phyloP scores from a whole-genome alignment of 768 basidiomycete genomes.

The Calocybe gangraenosa region DNA sequence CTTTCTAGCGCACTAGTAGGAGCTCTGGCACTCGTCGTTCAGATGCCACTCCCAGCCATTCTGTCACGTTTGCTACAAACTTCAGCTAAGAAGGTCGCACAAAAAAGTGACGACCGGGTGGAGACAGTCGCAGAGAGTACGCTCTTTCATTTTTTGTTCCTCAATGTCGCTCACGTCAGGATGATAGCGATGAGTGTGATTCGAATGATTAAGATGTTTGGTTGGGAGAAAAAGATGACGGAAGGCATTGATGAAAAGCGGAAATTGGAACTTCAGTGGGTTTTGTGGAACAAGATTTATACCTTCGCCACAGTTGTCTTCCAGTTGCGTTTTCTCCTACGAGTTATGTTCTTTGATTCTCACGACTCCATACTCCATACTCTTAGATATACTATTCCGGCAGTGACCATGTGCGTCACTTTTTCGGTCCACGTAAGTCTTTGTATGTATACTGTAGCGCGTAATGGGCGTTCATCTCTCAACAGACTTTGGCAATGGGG shows the following conservation, averaged over 20 bases:
- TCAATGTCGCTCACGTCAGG: background rate
- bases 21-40: conserved; percentile 40
- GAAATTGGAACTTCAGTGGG: conserved; percentile 51
- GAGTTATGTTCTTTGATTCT: background rate
- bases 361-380: background rate
- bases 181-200: conserved; percentile 45
- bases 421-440: conserved; percentile 42
- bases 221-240: conserved; percentile 54
- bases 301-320: conserved; percentile 36
- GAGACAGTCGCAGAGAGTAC: conserved; percentile 57
- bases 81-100: conserved; percentile 45
- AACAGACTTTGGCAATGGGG: conserved; percentile 12
- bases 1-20: conserved; percentile 49
- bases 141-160: conserved; percentile 17
- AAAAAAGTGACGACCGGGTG: conserved; percentile 52
- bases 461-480: background rate
- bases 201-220: conserved; percentile 71
- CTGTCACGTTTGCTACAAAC: conserved; percentile 39
- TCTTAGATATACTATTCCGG: conserved; percentile 51
- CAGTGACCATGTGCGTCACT: conserved; percentile 60
- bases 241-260: conserved; percentile 50
- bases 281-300: conserved; percentile 48
- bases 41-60: conserved; percentile 47
- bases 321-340: conserved; percentile 29
- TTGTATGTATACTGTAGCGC: background rate